These are phyloP conservation scores for Primulina huaijiensis DNA, from an alignment of 257 asterid genomes.

Conservation along the genomic window DNA sequence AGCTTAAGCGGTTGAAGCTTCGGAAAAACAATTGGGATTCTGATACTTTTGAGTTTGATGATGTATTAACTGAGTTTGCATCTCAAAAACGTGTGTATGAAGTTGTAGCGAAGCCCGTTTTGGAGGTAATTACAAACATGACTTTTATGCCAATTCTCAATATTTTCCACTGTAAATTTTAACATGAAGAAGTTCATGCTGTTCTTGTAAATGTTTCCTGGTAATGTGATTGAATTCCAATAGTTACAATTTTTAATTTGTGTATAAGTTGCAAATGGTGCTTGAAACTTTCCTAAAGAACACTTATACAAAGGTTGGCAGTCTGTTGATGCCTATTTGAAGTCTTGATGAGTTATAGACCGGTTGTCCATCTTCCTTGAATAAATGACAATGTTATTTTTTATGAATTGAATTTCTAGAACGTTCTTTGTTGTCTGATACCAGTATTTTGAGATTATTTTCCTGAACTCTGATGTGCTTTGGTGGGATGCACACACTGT, in stretches of 20 bases:
- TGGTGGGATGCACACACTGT: background rate
- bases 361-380: background rate
- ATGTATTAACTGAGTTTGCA: conserved; percentile 75
- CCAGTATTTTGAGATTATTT: too few relatives aligned
- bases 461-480: background rate
- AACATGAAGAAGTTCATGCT: conserved; percentile 11
- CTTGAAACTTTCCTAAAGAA: background rate
- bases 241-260: background rate
- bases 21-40: conserved; percentile 88
- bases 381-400: background rate
- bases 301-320: background rate
- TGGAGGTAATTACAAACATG: conserved; percentile 52
- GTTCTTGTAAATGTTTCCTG: background rate
- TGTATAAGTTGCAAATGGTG: background rate
- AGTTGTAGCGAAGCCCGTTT: conserved; percentile 93
- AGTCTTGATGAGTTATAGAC: background rate
- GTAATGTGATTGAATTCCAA: conserved; percentile 7
- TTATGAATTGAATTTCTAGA: background rate
- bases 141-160: conserved; percentile 12
- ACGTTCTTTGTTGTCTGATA: background rate
- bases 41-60: conserved; percentile 88
- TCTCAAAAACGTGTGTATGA: conserved; percentile 93
- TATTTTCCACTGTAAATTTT: conserved; percentile 1
- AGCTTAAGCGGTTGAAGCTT: conserved; percentile 84
- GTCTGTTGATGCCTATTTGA: background rate